These are phyloP conservation scores for Phlebiopsis flavidoalba DNA, from an alignment of 768 basidiomycete species.

Conservation along the genomic window DNA sequence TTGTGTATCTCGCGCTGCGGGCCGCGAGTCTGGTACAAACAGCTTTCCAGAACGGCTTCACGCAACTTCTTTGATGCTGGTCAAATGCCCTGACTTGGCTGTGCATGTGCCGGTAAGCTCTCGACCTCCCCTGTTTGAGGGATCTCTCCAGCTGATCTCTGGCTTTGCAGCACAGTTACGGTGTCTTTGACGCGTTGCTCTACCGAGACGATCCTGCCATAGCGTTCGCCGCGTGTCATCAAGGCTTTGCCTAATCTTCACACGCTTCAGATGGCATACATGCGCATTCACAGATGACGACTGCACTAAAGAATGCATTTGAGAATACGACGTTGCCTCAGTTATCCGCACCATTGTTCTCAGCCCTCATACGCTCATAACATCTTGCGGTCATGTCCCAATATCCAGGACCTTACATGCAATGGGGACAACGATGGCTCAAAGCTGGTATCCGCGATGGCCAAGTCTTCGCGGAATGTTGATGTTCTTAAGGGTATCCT, in stretches of 20 bases:
- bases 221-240: not conserved
- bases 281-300: not conserved
- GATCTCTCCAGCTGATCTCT: not conserved
- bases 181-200: not conserved
- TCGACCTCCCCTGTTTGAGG: not conserved
- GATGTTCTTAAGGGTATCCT: not conserved
- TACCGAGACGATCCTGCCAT: not conserved
- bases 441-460: not conserved
- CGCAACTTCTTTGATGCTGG: not conserved
- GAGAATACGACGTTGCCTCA: not conserved
- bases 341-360: not conserved
- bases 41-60: not conserved
- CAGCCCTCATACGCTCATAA: not conserved
- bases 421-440: not conserved
- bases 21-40: not conserved
- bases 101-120: not conserved
- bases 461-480: not conserved
- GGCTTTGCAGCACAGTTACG: not conserved
- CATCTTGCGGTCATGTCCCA: not conserved
- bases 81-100: not conserved
- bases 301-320: not conserved
- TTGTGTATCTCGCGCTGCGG: not conserved
- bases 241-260: slow-evolving; percentile 1
- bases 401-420: not conserved
- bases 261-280: not conserved